These are phyloP conservation scores for Cynanchum wilfordii DNA, from an alignment of 257 asterid genomes.

Conservation along the genomic window DNA sequence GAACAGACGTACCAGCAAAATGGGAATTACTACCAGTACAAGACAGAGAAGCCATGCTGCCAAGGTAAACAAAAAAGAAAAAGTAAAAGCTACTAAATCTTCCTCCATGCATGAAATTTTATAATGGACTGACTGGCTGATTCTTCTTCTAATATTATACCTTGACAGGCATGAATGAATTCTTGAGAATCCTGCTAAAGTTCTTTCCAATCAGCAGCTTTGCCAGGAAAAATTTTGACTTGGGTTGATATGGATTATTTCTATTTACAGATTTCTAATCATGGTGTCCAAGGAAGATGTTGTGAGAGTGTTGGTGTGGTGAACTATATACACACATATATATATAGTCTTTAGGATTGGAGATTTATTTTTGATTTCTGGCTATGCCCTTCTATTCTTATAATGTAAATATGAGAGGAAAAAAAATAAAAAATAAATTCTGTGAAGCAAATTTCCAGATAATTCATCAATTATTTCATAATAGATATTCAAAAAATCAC, in stretches of 20 bases:
- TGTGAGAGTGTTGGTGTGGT: neutral
- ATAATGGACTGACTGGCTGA: neutral
- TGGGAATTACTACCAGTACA: constrained; percentile 11
- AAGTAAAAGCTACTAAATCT: neutral
- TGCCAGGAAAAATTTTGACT: neutral
- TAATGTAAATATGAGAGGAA: neutral
- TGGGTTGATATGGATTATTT: neutral
- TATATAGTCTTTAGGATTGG: neutral
- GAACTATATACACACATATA: neutral
- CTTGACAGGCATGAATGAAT: constrained; percentile 10
- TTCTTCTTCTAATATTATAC: neutral
- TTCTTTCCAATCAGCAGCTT: neutral
- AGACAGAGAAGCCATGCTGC: constrained; percentile 16
- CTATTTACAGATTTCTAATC: neutral
- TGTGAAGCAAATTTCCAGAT: neutral
- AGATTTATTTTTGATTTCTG: neutral
- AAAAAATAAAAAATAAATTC: neutral
- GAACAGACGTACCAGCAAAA: constrained; percentile 13
- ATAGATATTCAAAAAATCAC: no score
- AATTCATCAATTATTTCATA: no score
- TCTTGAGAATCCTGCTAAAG: neutral
- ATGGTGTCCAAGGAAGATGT: neutral
- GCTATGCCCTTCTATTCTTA: neutral
- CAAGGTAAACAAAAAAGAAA: constrained; percentile 2
- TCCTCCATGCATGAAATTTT: neutral